A percentile compares a stretch with the other conserved stretches of the same genome.
phyloP scores from a whole-genome alignment of 148 eudicot genomes.

The Pharnaceum exiguum region DNA sequence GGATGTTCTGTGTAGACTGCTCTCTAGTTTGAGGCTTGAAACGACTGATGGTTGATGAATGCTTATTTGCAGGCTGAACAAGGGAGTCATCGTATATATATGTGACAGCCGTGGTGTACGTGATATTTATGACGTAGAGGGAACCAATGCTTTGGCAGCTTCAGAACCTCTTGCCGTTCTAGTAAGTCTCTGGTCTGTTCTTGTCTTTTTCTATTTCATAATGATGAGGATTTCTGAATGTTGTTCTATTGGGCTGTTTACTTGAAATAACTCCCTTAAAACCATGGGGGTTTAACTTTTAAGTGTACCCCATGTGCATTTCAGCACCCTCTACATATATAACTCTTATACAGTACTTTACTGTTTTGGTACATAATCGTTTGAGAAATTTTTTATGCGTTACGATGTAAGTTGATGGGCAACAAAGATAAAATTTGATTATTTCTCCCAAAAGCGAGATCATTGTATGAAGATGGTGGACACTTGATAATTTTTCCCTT shows the following conservation, averaged over 20 bases:
- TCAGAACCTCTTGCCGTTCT: constrained; percentile 89
- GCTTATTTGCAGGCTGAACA: constrained; percentile 66
- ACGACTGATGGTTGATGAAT: background rate
- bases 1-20: background rate
- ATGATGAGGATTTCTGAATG: background rate
- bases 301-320: background rate
- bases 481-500: too few relatives aligned
- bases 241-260: background rate
- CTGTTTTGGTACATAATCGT: too few relatives aligned
- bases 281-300: background rate
- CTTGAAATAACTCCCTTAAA: too few relatives aligned
- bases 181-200: constrained; percentile 58
- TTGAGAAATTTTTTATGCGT: too few relatives aligned
- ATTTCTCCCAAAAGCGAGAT: too few relatives aligned
- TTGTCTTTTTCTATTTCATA: background rate
- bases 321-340: too few relatives aligned
- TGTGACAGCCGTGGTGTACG: constrained; percentile 95
- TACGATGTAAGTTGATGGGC: too few relatives aligned
- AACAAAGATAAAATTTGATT: too few relatives aligned
- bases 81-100: constrained; percentile 94
- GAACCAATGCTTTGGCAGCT: constrained; percentile 79
- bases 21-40: background rate
- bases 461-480: too few relatives aligned
- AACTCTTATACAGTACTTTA: too few relatives aligned
- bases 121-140: constrained; percentile 96